Base-by-base conservation (phyloP, 208 protist genomes). In the Porcisia hertigi region DNA sequence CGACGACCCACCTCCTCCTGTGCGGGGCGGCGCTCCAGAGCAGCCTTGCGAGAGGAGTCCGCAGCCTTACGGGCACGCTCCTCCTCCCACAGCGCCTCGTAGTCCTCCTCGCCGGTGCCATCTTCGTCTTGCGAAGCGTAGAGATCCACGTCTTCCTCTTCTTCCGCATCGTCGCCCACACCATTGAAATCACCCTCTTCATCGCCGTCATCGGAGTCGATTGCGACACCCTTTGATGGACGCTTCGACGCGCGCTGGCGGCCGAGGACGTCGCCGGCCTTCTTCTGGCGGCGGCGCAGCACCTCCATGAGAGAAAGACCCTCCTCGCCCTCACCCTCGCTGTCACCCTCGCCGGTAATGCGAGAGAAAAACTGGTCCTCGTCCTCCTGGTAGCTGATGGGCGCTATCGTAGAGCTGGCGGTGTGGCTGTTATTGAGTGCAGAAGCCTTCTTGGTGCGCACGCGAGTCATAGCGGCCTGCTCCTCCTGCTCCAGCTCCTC, bases 341-440 rank as follows among this genome's bases (percentile, higher is more conserved):
- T 59, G 30, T 55, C 52, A 55, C 25, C 65, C 60, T 69, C 81
- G 52, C 73, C 86, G n/a, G 87, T 69, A n/a, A 97, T 71, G 72
- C 89, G 90, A n/a, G 88, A 77, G 74, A 97, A 96, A 84, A 94
- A 97, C 83, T 97, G 94, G 66, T 97, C 94, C 66, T 95, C 94
- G 71, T 96, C 92, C 85, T 97, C 92, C 47, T 88, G 87, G 82
- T 97, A 97, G 57, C 85, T 86, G 25, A 94, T 78, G 12, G 92
- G 89, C 18, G 89, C 86, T 45, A 92, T 83, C 8, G 81, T 62
- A 7, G 70, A 77, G 69, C 69, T 85, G 25, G 83, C 80, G 63
- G 81, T 86, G 34, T 73, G 63, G 79, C 88, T 58, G 23, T 74
- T 86, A 74, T 90, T 86, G 18, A 91, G 83, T 47, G 74, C 69